Conservation (phyloP, 1,284 basidiomycete species). For the Microbotryum lychnidis-dioicae region DNA sequence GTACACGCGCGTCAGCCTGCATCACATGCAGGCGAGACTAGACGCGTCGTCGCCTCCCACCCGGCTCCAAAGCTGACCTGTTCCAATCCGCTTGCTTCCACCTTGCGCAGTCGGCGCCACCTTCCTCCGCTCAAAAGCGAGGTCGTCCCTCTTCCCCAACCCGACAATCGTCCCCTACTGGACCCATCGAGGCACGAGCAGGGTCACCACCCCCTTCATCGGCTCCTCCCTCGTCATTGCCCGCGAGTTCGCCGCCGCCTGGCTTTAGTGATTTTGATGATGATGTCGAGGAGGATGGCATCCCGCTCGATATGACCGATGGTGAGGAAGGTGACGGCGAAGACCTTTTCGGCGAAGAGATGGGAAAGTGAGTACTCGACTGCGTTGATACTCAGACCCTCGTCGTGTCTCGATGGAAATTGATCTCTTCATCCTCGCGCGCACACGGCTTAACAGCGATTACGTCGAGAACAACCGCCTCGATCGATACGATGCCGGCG, state of each 20-base stretch:
- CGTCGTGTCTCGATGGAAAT: neutral
- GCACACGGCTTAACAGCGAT: slow-evolving; percentile 53
- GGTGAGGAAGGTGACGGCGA: slow-evolving; percentile 63
- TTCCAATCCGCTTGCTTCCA: neutral
- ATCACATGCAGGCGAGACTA: too few relatives aligned
- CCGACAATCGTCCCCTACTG: slow-evolving; percentile 21
- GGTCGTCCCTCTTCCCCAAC: slow-evolving; percentile 32
- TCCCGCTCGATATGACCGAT: slow-evolving; percentile 13
- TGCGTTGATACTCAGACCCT: too few relatives aligned
- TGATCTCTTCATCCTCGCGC: neutral
- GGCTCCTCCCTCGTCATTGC: slow-evolving; percentile 54
- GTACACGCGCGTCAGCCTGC: too few relatives aligned
- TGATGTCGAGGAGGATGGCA: slow-evolving; percentile 53
- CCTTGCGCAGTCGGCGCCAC: slow-evolving; percentile 5
- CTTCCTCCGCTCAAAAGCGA: slow-evolving; percentile 36
- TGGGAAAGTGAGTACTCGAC: slow-evolving; percentile 56
- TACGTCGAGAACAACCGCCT: slow-evolving; percentile 74
- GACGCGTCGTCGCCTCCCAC: too few relatives aligned
- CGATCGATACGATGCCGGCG: slow-evolving; percentile 80
- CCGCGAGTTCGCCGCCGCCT: slow-evolving; percentile 70
- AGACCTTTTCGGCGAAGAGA: slow-evolving; percentile 78
- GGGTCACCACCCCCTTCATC: slow-evolving; percentile 39
- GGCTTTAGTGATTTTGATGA: slow-evolving; percentile 84
- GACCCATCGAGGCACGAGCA: slow-evolving; percentile 14
- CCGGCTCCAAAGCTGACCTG: neutral